Evolutionary conservation across 257 asterid species (phyloP).

Genomic region (Phtheirospermum japonicum): DNA sequence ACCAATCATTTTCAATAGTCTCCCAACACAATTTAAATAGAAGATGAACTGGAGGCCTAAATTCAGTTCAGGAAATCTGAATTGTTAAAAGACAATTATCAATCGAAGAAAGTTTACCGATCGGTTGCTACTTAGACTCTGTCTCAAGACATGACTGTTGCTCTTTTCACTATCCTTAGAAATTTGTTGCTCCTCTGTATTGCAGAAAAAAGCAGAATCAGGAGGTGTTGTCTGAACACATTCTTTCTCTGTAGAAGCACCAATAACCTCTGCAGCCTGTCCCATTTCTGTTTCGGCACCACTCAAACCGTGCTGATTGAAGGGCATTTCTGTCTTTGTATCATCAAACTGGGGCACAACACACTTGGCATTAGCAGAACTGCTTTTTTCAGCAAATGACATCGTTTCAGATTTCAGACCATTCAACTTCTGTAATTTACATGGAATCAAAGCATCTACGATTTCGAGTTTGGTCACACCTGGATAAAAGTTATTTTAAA

Average conservation of each 20-base stretch:
- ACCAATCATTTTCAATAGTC: neutral
- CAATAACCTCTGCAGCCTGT: conserved; percentile 19
- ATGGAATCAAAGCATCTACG: conserved; percentile 32
- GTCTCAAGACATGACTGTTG: conserved; percentile 8
- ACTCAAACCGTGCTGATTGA: conserved; percentile 23
- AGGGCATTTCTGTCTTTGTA: conserved; percentile 9
- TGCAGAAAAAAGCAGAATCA: conserved; percentile 39
- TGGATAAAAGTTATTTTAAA: conserved; percentile 21
- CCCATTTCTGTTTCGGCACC: conserved; percentile 20
- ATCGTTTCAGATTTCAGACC: conserved; percentile 26
- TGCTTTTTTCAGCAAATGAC: conserved; percentile 22
- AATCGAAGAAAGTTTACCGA: conserved; percentile 33
- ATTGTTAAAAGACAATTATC: no score
- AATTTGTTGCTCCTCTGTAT: conserved; percentile 25
- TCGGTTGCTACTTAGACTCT: conserved; percentile 37
- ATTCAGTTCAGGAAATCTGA: no score
- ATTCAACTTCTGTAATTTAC: conserved; percentile 25
- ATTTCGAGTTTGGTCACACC: conserved; percentile 45
- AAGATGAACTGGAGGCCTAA: neutral
- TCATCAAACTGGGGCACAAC: conserved; percentile 21
- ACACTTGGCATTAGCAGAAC: conserved; percentile 16
- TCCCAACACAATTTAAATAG: no score
- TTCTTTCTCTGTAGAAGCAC: conserved; percentile 33
- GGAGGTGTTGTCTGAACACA: conserved; percentile 62
- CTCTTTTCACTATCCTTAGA: conserved; percentile 20